Evolutionary conservation across 768 basidiomycete genomes (phyloP), one percentile per base, ranked within the genome.

Genomic region (Amanita exitialis): DNA sequence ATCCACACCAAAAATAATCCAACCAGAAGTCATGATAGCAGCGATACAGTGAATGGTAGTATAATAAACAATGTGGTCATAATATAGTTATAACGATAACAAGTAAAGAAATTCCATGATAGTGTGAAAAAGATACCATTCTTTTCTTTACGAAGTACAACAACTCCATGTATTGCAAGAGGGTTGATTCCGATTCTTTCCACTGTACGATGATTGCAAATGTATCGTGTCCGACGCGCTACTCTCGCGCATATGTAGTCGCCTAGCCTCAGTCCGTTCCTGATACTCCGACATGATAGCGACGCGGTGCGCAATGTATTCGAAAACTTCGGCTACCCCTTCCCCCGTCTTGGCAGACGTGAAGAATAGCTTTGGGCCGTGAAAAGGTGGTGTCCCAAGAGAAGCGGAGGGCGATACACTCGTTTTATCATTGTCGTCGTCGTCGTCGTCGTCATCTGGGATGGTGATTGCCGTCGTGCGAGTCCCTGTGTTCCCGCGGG

Each of bases 331-430:
- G 1, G 60, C 45, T 0, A 90, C 85, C 6, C 84, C 81, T 32
- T 77, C 74, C 0, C 89, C 89, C 3, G 84, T 87, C 65, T 87
- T 87, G 2, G 89, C 87, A 1, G 82, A 86, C 5, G 85, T 78
- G 59, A 85, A 83, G 63, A 89, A 86, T 9, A 89, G 66, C 62
- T 71, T 77, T 0, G 86, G 82, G 3, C 82, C 77, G 1, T 63
- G 69, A 27, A 78, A 80, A 0, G 70, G 75, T n/a, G 66, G 65
- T 21, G 54, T 34, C 16, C 57, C 34, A 21, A 54, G 20, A n/a
- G 49, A 43, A 10, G 50, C 30, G 34, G 53, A 10, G 4, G 10
- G 32, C 13, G 32, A 32, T 37, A 44, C 41, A 20, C 20, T 32
- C 46, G 32, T 12, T 30, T 30, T 9, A 30, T 30, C 30, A 30